Conservation (phyloP, 1,284 basidiomycete species). For the Cryptococcus wingfieldii region DNA sequence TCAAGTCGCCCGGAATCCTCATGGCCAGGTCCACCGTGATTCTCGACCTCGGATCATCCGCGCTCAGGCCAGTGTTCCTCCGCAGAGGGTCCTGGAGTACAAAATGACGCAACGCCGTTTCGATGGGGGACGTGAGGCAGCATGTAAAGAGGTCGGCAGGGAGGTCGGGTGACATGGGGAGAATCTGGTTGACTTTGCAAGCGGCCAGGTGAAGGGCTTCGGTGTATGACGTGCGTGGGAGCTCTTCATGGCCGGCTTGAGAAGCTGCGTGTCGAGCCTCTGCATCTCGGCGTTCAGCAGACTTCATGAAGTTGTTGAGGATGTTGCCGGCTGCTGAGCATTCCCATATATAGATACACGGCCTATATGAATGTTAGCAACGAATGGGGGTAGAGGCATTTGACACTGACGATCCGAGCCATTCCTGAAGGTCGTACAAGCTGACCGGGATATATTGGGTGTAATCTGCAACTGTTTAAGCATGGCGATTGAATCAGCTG, state of each 20-base stretch:
- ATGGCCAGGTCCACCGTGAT: conserved; percentile 87
- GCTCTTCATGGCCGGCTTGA: conserved; percentile 47
- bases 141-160: conserved; percentile 97
- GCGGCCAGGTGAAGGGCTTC: conserved; percentile 95
- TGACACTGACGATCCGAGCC: conserved; percentile 60
- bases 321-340: conserved; percentile 94
- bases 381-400: too few species aligned
- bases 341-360: conserved; percentile 98
- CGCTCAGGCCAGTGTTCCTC: conserved; percentile 60
- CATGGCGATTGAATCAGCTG: not conserved
- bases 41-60: conserved; percentile 43
- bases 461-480: conserved; percentile 55
- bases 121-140: conserved; percentile 95
- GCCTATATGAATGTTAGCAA: conserved; percentile 52
- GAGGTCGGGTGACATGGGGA: conserved; percentile 93
- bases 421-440: conserved; percentile 83
- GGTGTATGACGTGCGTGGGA: conserved; percentile 64
- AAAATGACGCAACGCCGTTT: conserved; percentile 92
- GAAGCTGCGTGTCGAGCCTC: conserved; percentile 52
- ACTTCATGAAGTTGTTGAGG: conserved; percentile 82
- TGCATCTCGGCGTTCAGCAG: conserved; percentile 78
- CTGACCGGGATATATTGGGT: conserved; percentile 98
- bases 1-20: conserved; percentile 92
- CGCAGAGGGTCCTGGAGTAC: conserved; percentile 77
- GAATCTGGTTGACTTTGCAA: conserved; percentile 82